Conservation (phyloP, 163 green algal species). For the Volvox carteri region DNA sequence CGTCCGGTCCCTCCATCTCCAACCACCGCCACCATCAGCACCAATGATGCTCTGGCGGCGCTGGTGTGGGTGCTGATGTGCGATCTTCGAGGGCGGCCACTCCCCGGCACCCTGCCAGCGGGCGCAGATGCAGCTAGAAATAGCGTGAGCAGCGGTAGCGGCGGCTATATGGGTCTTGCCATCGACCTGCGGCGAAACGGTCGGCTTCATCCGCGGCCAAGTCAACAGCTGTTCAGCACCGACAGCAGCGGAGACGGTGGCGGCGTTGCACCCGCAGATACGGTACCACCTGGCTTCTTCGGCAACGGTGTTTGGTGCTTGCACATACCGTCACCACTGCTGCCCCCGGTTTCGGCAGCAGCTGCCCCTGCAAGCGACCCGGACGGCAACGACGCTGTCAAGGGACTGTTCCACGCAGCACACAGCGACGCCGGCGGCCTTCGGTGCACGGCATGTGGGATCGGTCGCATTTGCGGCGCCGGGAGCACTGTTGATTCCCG, state of each 20-base stretch:
- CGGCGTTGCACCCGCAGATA: neutral
- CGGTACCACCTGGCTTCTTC: constrained; percentile 16
- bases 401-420: no score
- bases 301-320: constrained; percentile 59
- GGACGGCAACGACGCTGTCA: neutral
- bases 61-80: constrained; percentile 62
- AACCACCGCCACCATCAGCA: constrained; percentile 45
- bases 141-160: neutral
- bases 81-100: constrained; percentile 52
- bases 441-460: no score
- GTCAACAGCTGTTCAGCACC: neutral
- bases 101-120: constrained; percentile 35
- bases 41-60: constrained; percentile 60
- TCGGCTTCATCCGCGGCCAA: neutral
- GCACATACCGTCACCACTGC: constrained; percentile 28
- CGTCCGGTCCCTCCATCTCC: neutral
- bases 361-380: no score
- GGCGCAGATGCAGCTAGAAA: neutral
- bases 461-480: neutral
- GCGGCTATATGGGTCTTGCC: constrained; percentile 59
- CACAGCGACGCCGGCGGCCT: neutral
- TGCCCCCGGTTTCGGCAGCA: neutral
- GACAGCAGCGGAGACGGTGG: neutral
- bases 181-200: constrained; percentile 62
- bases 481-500: no score